Evolutionary conservation across 768 basidiomycete genomes (phyloP), one percentile per base, ranked within the genome.

Genomic region (Megacollybia marginata): DNA sequence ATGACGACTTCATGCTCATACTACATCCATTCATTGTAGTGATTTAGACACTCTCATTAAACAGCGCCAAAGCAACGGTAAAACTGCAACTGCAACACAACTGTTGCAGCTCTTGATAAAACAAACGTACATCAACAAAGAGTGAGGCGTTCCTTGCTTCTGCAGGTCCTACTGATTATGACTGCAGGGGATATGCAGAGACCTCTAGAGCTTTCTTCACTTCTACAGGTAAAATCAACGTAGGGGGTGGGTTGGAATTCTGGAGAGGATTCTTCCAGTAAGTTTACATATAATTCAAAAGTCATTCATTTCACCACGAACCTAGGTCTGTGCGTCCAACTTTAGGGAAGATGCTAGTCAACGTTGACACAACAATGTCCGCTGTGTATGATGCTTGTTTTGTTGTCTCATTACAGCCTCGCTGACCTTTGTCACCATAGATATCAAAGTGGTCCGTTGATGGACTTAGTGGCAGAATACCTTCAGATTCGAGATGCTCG

Each of bases 251-350:
- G 1, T 57, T 73, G 1, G 64, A 68, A 15, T 36, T 72, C 1
- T 60, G 70, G 48, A 66, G 62, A 5, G 69, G 69, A 0, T 70
- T 55, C 46, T 69, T 60, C 48, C 69, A 70, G 65, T 63, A 18
- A 40, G 38, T 40, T 8, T 13, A 13, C 18, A 28, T 28, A 28
- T 6, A 28, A 6, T 28, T 28, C 6, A 2, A 6, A 6, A 28
- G 23, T 3, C 23, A 28, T 28, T 6, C 23, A 28, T 28, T 18
- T 40, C 15, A 40, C 38, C 18, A 15, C 8, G 2, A 40, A 40
- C 18, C 38, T 15, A 40, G 38, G 18, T 13, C 64, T n/a, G 66
- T 70, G 46, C 66, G 69, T 5, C 69, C 69, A 1, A 56, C 59
- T 13, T 44, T 56, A 1, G 57, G 57, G 1, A 33, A 58, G 8